Conservation (phyloP, 2,329 filamentous ascomycete species). For the Fusarium verticillioides region DNA sequence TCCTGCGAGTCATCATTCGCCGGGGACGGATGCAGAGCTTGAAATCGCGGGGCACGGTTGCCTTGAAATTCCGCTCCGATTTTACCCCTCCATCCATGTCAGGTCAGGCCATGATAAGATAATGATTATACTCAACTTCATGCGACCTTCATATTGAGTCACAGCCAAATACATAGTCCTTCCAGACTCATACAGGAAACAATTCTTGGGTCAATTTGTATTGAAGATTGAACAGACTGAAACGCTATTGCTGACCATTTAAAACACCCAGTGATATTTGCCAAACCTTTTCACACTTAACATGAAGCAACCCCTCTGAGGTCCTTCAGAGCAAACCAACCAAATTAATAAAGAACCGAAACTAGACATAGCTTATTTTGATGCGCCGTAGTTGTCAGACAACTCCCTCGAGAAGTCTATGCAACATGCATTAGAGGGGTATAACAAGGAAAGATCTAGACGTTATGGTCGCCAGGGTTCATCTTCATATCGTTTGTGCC, state of each 20-base stretch:
- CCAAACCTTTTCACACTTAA: constrained; percentile 10
- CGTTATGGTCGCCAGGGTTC: constrained; percentile 39
- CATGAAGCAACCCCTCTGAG: constrained; percentile 1
- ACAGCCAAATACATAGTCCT: not conserved
- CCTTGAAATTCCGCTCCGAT: constrained; percentile 33
- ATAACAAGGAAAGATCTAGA: constrained; percentile 25
- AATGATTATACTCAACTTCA: not conserved
- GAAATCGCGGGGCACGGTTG: constrained; percentile 36
- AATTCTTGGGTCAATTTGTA: constrained; percentile 21
- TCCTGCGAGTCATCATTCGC: constrained; percentile 36
- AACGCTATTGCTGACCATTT: constrained; percentile 26
- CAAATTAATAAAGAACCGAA: constrained; percentile 30
- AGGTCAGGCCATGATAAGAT: constrained; percentile 3
- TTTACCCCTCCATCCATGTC: constrained; percentile 32
- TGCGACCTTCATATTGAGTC: not conserved
- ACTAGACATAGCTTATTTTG: constrained; percentile 36
- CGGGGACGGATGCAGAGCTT: constrained; percentile 6
- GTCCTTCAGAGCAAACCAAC: constrained; percentile 18
- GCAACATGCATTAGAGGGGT: constrained; percentile 38
- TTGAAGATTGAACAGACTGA: constrained; percentile 24
- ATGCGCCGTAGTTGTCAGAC: constrained; percentile 38
- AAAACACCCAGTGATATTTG: constrained; percentile 23
- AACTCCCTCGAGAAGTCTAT: constrained; percentile 16
- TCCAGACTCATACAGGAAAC: too few species aligned
- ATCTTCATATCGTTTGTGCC: constrained; percentile 16